Evolutionary conservation across 2,329 filamentous ascomycete genomes (phyloP).

Genomic region (Fusarium goolgardi): DNA sequence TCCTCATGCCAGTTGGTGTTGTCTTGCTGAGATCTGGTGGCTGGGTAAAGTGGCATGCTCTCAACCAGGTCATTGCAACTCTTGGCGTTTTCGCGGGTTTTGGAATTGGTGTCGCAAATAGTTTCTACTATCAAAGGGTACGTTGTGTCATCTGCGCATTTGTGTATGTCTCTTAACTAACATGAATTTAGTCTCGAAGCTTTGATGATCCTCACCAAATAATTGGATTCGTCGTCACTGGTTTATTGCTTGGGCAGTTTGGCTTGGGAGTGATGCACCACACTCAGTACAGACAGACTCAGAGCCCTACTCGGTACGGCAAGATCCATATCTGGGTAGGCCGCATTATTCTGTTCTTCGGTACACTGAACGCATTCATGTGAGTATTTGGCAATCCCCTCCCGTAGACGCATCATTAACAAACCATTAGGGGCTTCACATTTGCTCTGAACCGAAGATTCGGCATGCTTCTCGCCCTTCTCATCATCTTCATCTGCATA

Average conservation of each 20-base stretch:
- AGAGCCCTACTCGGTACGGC: conserved; percentile 61
- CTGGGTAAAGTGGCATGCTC: conserved; percentile 65
- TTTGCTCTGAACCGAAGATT: conserved; percentile 64
- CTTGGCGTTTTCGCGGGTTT: conserved; percentile 62
- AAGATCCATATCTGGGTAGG: conserved; percentile 69
- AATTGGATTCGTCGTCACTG: conserved; percentile 66
- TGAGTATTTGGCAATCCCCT: conserved; percentile 50
- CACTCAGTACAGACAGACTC: conserved; percentile 62
- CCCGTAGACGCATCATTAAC: background rate
- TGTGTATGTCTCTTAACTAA: conserved; percentile 26
- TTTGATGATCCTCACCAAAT: conserved; percentile 68
- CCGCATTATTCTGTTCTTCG: conserved; percentile 63
- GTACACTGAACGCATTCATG: conserved; percentile 68
- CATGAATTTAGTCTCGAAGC: conserved; percentile 58
- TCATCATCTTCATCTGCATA: conserved; percentile 59
- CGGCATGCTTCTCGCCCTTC: conserved; percentile 60
- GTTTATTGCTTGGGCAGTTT: conserved; percentile 65
- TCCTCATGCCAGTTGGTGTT: conserved; percentile 67
- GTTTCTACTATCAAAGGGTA: conserved; percentile 67
- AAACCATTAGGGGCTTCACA: conserved; percentile 62
- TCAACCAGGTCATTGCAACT: conserved; percentile 63
- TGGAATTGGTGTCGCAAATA: conserved; percentile 64
- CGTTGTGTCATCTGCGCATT: conserved; percentile 16
- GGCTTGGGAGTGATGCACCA: conserved; percentile 68
- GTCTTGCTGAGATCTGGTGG: conserved; percentile 64